phyloP scores from a whole-genome alignment of 1,284 basidiomycete species.

The Ganoderma resinaceum region DNA sequence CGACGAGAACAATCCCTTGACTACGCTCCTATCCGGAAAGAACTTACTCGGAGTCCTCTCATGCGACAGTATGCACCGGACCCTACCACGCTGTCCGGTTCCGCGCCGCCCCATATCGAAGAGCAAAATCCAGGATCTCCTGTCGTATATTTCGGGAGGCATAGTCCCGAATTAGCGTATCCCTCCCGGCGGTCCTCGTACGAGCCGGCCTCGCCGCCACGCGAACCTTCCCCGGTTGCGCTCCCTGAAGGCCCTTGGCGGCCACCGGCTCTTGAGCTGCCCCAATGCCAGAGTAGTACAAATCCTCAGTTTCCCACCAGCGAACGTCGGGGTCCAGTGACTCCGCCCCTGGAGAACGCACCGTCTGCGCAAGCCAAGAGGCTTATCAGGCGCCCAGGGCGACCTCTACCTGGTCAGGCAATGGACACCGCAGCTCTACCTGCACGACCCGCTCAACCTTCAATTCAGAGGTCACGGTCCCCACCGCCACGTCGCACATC shows the following conservation, averaged over 20 bases:
- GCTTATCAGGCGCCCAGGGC: not conserved
- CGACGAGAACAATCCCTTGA: conserved; percentile 25
- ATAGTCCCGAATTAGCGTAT: conserved; percentile 14
- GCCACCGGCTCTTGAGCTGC: not conserved
- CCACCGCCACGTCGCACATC: not conserved
- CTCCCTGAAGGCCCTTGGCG: not conserved
- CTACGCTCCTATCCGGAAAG: conserved; percentile 12
- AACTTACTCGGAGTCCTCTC: not conserved
- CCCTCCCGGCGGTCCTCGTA: conserved; percentile 2
- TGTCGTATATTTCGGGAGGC: conserved; percentile 5
- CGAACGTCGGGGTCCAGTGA: conserved; percentile 5
- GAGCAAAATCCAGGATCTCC: conserved; percentile 6
- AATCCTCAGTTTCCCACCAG: too few relatives aligned
- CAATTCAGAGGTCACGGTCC: not conserved
- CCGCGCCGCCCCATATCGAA: not conserved
- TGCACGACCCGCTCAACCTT: not conserved
- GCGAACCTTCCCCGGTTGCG: not conserved
- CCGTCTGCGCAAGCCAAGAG: not conserved
- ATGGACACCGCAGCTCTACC: not conserved
- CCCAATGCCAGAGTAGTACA: not conserved
- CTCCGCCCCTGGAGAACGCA: not conserved
- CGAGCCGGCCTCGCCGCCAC: not conserved
- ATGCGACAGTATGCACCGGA: not conserved
- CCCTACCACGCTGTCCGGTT: not conserved
- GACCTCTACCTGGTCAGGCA: not conserved